Evolutionary conservation across 2,329 filamentous ascomycete species (phyloP).

Genomic region (Alternaria incomplexa): DNA sequence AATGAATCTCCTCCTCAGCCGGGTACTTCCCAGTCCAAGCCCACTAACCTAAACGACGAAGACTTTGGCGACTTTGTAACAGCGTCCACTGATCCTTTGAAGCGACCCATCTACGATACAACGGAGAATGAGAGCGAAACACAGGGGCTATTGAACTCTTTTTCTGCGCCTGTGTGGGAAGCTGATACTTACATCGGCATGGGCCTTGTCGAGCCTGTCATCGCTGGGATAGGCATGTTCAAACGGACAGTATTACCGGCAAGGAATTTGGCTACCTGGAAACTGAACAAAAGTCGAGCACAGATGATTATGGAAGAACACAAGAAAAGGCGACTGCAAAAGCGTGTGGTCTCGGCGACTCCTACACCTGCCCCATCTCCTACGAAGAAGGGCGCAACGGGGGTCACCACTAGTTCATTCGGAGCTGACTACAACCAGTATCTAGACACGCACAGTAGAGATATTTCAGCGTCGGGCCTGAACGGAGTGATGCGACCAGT

Average conservation of each 20-base stretch:
- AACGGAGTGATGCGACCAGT: slow-evolving; percentile 10
- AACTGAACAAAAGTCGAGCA: not conserved
- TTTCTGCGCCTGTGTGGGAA: not conserved
- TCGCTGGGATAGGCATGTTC: not conserved
- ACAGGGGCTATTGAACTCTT: not conserved
- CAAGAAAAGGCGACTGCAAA: not conserved
- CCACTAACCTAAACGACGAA: slow-evolving; percentile 4
- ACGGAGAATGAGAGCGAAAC: not conserved
- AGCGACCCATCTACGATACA: slow-evolving; percentile 5
- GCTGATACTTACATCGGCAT: slow-evolving; percentile 4
- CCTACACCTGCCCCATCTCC: not conserved
- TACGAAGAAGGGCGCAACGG: not conserved
- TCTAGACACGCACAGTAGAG: not conserved
- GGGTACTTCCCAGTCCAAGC: not conserved
- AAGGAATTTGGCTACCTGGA: slow-evolving; percentile 5
- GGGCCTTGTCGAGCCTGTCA: slow-evolving; percentile 6
- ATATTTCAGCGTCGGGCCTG: not conserved
- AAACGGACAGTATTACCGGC: slow-evolving; percentile 8
- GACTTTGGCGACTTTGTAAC: slow-evolving; percentile 14
- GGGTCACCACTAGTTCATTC: not conserved
- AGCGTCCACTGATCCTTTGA: not conserved
- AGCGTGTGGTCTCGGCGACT: not conserved
- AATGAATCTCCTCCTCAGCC: not conserved
- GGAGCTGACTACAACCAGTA: not conserved
- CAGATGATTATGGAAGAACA: not conserved